phyloP scores from a whole-genome alignment of 2,329 filamentous ascomycete species.

The Cordyceps tenuipes region DNA sequence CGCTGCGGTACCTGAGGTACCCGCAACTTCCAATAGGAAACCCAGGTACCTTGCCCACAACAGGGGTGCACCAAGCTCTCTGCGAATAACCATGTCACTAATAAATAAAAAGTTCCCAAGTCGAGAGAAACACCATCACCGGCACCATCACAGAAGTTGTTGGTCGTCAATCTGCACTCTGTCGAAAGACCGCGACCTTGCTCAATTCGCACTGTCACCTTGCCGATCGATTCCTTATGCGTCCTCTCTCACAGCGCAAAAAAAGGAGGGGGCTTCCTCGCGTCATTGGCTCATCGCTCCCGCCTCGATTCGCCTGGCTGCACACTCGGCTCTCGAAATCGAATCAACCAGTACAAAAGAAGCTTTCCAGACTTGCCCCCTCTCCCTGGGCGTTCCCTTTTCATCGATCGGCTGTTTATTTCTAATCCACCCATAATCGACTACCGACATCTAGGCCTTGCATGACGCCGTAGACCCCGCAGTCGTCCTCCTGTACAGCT shows the following conservation, averaged over 20 bases:
- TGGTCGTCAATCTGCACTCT: neutral
- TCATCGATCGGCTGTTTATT: neutral
- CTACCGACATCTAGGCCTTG: neutral
- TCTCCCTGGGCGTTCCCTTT: neutral
- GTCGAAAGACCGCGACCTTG: neutral
- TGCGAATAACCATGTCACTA: neutral
- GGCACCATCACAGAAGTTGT: neutral
- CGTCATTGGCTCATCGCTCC: neutral
- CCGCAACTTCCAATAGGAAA: neutral
- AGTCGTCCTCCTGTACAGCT: neutral
- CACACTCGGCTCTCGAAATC: neutral
- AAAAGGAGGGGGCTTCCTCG: neutral
- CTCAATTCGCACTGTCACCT: neutral
- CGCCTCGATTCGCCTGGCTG: neutral
- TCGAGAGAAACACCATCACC: neutral
- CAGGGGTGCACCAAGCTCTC: neutral
- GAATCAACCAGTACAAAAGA: neutral
- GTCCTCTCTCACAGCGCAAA: neutral
- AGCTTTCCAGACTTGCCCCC: neutral
- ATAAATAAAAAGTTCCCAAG: neutral
- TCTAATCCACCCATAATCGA: neutral
- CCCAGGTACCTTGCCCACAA: neutral
- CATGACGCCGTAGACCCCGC: conserved; percentile 6
- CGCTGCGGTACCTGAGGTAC: neutral
- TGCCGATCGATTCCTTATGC: conserved; percentile 3